These are phyloP conservation scores for Beauveria medogensis DNA, from an alignment of 2,329 filamentous ascomycete species.

Conservation along the genomic window DNA sequence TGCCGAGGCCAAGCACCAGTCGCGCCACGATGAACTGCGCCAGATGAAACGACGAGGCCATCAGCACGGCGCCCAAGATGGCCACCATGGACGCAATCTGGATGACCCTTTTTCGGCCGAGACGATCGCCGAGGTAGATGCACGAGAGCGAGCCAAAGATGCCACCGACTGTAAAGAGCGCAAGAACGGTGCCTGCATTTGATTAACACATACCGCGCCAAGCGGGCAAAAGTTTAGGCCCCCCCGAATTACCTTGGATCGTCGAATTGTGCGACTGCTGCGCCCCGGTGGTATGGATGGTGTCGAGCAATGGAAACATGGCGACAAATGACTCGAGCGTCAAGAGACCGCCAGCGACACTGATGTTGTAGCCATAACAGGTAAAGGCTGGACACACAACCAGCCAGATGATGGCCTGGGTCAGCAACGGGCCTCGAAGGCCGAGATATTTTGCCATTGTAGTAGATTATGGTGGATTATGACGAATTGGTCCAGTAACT, in stretches of 20 bases:
- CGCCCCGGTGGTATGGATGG: slow-evolving; percentile 38
- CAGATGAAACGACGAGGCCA: slow-evolving; percentile 38
- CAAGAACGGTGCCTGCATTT: slow-evolving; percentile 34
- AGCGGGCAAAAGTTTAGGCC: slow-evolving; percentile 2
- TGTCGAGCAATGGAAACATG: slow-evolving; percentile 40
- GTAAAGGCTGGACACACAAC: slow-evolving; percentile 36
- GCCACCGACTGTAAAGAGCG: slow-evolving; percentile 48
- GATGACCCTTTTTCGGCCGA: slow-evolving; percentile 49
- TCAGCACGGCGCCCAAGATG: slow-evolving; percentile 44
- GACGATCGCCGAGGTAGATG: slow-evolving; percentile 44
- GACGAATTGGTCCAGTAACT: neutral
- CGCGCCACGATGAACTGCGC: slow-evolving; percentile 32
- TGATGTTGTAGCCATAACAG: slow-evolving; percentile 53
- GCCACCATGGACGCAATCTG: slow-evolving; percentile 44
- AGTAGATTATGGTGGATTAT: neutral
- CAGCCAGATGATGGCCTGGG: slow-evolving; percentile 30
- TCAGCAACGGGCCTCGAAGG: slow-evolving; percentile 27
- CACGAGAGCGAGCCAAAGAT: slow-evolving; percentile 40
- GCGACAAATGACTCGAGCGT: slow-evolving; percentile 52
- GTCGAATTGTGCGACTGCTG: slow-evolving; percentile 35
- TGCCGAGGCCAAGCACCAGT: slow-evolving; percentile 44
- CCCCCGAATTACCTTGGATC: slow-evolving; percentile 26
- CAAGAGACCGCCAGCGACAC: slow-evolving; percentile 62
- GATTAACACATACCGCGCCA: neutral
- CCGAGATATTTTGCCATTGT: slow-evolving; percentile 22